A percentile compares a stretch with the other conserved stretches of the same genome.
These are phyloP conservation scores for Venturia oleaginea DNA, from an alignment of 2,329 filamentous ascomycete genomes.

Conservation along the genomic window DNA sequence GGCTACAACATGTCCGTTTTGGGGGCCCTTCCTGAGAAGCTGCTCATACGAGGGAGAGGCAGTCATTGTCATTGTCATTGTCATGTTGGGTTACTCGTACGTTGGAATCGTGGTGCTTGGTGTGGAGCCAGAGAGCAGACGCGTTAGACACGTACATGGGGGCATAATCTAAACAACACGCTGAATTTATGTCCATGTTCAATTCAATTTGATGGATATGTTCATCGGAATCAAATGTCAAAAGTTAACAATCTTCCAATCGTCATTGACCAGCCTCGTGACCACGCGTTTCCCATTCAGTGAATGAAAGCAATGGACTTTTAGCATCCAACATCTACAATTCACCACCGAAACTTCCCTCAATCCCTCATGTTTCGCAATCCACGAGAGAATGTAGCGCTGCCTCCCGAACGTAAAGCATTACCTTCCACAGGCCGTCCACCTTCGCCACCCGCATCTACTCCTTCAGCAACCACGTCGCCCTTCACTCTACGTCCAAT, in stretches of 20 bases:
- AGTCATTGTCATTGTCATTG: conserved; percentile 30
- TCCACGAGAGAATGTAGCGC: conserved; percentile 37
- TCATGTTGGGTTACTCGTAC: conserved; percentile 43
- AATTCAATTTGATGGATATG: too few species aligned
- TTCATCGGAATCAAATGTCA: not conserved
- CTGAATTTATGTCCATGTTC: too few species aligned
- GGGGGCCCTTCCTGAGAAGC: conserved; percentile 71
- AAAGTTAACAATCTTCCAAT: not conserved
- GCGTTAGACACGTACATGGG: not conserved
- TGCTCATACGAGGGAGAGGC: conserved; percentile 51
- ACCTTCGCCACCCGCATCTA: conserved; percentile 39
- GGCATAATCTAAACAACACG: not conserved
- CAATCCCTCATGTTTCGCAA: conserved; percentile 44
- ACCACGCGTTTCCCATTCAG: not conserved
- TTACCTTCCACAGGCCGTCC: conserved; percentile 42
- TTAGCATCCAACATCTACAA: not conserved
- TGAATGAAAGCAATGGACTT: not conserved
- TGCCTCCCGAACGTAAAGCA: conserved; percentile 26
- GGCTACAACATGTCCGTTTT: conserved; percentile 56
- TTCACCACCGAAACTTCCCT: not conserved
- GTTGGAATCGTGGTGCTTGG: not conserved
- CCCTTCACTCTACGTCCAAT: not conserved
- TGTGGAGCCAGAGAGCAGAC: not conserved
- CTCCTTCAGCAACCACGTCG: conserved; percentile 19
- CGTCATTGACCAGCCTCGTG: not conserved